Base-by-base conservation (phyloP, 768 basidiomycete genomes). In the Grammothele lineata region DNA sequence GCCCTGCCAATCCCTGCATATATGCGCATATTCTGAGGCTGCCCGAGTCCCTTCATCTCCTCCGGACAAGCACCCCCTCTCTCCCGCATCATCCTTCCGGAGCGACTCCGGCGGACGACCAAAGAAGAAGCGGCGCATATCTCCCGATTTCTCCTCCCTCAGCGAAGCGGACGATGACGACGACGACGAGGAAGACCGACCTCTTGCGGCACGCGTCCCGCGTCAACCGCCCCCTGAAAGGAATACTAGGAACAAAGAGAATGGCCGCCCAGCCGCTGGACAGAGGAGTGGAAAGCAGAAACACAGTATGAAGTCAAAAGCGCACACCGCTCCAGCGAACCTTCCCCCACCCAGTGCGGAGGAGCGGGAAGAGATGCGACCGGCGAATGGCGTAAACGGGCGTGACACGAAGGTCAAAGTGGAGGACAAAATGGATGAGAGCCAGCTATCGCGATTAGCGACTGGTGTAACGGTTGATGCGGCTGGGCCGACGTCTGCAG, bases 401-500 rank as follows among this genome's bases (percentile, higher is more conserved):
- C 68, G 70, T 35, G 77, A 75, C 18, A 47, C 74, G 5, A 75
- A 73, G 53, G 70, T 87, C 51, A 89, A 87, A 60, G 62, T 84
- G 2, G 89, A 92, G 62, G 89, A 87, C 39, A 83, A 80, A 62
- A 78, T 91, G 75, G 85, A 89, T 40, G 87, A 87, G 57, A 73
- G 76, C 24, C 87, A 91, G 61, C 66, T 92, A 15, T 80, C 77
- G 38, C 77, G 89, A 33, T 72, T 94, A 43, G 85, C 84, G 14
- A 87, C 85, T 14, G 90, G 89, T 23, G 83, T 89, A 5, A 83
- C 89, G 3, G 75, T 91, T 3, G 89, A 92, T 61, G 74, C 82
- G 7, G 73, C 71, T 21, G 71, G 67, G 53, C 55, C 70, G 51
- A 54, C 67, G 50, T 69, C 77, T 15, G 63, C 75, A 45, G 70